A percentile compares a stretch with the other conserved stretches of the same genome.
These are phyloP conservation scores for Lactifluus rugatus DNA, from an alignment of 768 basidiomycete species.

Conservation along the genomic window DNA sequence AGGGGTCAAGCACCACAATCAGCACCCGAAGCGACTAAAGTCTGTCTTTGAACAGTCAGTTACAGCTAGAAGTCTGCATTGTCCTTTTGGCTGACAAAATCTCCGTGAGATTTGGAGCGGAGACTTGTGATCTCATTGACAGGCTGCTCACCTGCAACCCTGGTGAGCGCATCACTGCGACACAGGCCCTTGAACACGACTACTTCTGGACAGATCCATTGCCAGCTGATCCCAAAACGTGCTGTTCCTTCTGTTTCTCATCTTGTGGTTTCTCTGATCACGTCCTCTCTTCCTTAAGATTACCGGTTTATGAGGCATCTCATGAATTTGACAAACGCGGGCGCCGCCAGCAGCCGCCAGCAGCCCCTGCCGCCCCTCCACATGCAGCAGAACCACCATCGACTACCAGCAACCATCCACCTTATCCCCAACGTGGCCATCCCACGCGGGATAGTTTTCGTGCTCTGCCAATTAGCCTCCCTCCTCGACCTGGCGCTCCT, in stretches of 20 bases:
- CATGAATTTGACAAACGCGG: slow-evolving; percentile 76
- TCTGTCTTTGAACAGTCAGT: slow-evolving; percentile 50
- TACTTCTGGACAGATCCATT: slow-evolving; percentile 92
- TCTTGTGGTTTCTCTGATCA: slow-evolving; percentile 1
- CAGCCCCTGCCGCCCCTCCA: slow-evolving; percentile 19
- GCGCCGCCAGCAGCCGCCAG: slow-evolving; percentile 35
- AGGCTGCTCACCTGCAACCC: slow-evolving; percentile 79
- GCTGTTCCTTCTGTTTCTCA: slow-evolving; percentile 22
- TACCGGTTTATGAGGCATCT: slow-evolving; percentile 71
- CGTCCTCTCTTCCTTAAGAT: slow-evolving; percentile 29
- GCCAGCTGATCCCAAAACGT: slow-evolving; percentile 79
- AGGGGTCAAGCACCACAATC: slow-evolving; percentile 56
- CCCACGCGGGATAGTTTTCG: slow-evolving; percentile 16
- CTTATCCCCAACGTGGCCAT: slow-evolving; percentile 7
- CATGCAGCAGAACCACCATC: slow-evolving; percentile 21
- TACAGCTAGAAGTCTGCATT: slow-evolving; percentile 7
- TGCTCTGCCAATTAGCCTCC: slow-evolving; percentile 21
- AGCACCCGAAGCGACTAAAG: slow-evolving; percentile 46
- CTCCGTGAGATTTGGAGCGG: slow-evolving; percentile 47
- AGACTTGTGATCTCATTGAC: slow-evolving; percentile 76
- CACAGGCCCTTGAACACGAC: slow-evolving; percentile 80
- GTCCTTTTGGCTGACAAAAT: background rate
- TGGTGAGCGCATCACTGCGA: slow-evolving; percentile 70
- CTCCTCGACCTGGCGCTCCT: slow-evolving; percentile 18
- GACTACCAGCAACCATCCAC: slow-evolving; percentile 10